These are phyloP conservation scores for Sclerotinia sclerotiorum DNA, from an alignment of 2,329 filamentous ascomycete genomes.

Conservation along the genomic window DNA sequence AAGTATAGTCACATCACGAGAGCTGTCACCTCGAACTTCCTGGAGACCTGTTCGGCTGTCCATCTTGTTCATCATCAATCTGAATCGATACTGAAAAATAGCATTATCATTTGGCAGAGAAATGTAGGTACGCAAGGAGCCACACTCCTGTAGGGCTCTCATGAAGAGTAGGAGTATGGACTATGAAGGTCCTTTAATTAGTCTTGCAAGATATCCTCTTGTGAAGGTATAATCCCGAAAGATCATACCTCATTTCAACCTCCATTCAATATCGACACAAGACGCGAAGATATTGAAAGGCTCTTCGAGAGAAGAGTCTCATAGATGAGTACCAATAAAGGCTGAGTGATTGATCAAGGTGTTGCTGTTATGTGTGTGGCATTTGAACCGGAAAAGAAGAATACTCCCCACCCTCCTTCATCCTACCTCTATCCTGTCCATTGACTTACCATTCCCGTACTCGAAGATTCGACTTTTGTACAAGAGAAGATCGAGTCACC, in stretches of 20 bases:
- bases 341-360: slow-evolving; percentile 49
- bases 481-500: neutral
- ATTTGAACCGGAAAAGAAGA: neutral
- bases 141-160: slow-evolving; percentile 48
- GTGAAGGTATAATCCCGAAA: slow-evolving; percentile 40
- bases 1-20: neutral
- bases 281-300: slow-evolving; percentile 48
- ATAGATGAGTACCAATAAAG: slow-evolving; percentile 41
- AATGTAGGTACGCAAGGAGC: slow-evolving; percentile 54
- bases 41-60: too few relatives aligned
- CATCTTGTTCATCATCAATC: neutral
- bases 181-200: slow-evolving; percentile 53
- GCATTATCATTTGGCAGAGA: neutral
- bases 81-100: neutral
- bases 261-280: slow-evolving; percentile 47
- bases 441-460: neutral
- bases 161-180: slow-evolving; percentile 52
- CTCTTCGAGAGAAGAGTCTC: slow-evolving; percentile 47
- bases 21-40: neutral
- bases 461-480: neutral
- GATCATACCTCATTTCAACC: slow-evolving; percentile 42
- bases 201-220: slow-evolving; percentile 49
- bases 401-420: neutral
- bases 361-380: slow-evolving; percentile 28
- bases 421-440: neutral